Evolutionary conservation across 2,329 filamentous ascomycete genomes (phyloP), one percentile per base, ranked within the genome.

Genomic region (Monosporascus sp.): DNA sequence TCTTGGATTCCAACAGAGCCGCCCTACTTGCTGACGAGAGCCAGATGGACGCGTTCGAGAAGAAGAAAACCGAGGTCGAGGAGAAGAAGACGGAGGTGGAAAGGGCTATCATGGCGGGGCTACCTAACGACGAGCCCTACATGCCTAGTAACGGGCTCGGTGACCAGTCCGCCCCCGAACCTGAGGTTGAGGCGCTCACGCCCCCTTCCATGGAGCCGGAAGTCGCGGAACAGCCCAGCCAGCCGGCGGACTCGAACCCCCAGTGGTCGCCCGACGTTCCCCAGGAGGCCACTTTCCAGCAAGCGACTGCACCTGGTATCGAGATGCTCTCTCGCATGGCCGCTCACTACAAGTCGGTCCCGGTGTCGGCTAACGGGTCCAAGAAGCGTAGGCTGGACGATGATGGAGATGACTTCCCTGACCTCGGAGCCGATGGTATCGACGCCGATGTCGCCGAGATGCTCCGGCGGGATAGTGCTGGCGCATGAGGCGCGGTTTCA

Each of bases 61-160:
- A 75, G n/a, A 84, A 86, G 52, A 90, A 88, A 61, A 71, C 75
- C 2, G 83, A 85, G 52, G 89, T 91, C 17, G 92, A 97, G 62
- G 74, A 78, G 18, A 92, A 90, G 72, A 96, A 95, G 70, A 84
- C 86, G 50, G 88, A 94, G 47, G 91, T 99, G 7, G 94, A 99
- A 70, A 84, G 93, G 59, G 86, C 84, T 48, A 97, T 99, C 60
- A 90, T 99, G 81, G 84, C 88, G 49, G 90, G 89, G 8, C 79
- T 96, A 22, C 80, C 82, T 1, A 80, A 84, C 8, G 75, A 75
- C 50, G 78, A 81, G 53, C 72, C 75, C 20, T 72, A 74, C 8
- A 75, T 82, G 9, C 72, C 76, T 3, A 74, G 76, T 3, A 73
- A 75, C 8, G 70, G 75, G 48, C 65, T 76, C 37, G 70, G 69